A percentile compares a stretch with the other conserved stretches of the same genome.
Evolutionary conservation across 1,284 basidiomycete species (phyloP).

Genomic region (Marasmius tenuissimus): DNA sequence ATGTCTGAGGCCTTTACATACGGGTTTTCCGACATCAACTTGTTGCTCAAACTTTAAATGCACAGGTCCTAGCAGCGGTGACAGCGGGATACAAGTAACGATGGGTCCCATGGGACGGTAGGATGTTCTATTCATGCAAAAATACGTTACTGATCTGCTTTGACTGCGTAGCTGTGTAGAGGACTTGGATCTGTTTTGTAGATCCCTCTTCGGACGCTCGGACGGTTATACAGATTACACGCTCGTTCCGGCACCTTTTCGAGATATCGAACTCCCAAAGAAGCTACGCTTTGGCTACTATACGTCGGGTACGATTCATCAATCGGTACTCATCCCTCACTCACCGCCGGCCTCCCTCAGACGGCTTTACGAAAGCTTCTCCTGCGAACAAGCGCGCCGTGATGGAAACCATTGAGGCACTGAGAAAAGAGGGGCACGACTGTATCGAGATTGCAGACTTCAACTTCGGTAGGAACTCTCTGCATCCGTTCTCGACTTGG

Average conservation of each 20-base stretch:
- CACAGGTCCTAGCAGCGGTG: conserved; percentile 57
- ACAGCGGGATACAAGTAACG: conserved; percentile 60
- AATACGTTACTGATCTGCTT: neutral
- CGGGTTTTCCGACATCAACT: neutral
- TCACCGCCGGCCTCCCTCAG: conserved; percentile 31
- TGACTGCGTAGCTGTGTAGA: conserved; percentile 13
- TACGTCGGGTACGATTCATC: conserved; percentile 44
- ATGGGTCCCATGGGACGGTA: conserved; percentile 79
- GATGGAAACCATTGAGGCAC: conserved; percentile 68
- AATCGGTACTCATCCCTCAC: neutral
- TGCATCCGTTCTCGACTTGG: conserved; percentile 5
- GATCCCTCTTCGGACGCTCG: conserved; percentile 54
- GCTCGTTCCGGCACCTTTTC: conserved; percentile 59
- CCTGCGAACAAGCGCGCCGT: conserved; percentile 83
- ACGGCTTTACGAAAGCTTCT: conserved; percentile 68
- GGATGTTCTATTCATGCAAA: conserved; percentile 6
- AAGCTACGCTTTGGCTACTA: conserved; percentile 78
- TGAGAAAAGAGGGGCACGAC: conserved; percentile 73
- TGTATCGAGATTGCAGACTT: conserved; percentile 63
- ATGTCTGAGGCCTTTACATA: neutral
- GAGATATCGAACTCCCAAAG: conserved; percentile 49
- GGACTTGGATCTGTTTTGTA: conserved; percentile 55
- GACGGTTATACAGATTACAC: conserved; percentile 34
- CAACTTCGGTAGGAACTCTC: conserved; percentile 42
- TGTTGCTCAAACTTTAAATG: neutral